phyloP scores from a whole-genome alignment of 345 rosid genomes.

The Citrus australasica region DNA sequence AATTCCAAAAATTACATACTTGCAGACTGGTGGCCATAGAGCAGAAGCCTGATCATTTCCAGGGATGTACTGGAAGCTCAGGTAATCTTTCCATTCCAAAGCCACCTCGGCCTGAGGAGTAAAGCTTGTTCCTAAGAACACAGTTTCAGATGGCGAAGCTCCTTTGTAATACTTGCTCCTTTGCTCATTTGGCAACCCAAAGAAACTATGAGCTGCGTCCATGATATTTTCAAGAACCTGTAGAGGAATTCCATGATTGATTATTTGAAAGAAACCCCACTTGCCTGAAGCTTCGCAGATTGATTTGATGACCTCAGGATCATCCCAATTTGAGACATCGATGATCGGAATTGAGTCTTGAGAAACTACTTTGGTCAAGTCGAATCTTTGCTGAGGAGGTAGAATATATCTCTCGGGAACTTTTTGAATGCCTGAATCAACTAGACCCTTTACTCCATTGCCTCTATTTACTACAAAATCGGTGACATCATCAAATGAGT shows the following conservation, averaged over 20 bases:
- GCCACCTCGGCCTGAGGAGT: slow-evolving; percentile 14
- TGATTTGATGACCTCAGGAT: slow-evolving; percentile 6
- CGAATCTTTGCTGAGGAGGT: slow-evolving; percentile 10
- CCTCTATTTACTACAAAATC: slow-evolving; percentile 24
- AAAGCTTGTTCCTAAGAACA: slow-evolving; percentile 19
- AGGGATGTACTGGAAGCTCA: slow-evolving; percentile 9
- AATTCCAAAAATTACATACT: neutral
- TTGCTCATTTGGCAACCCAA: slow-evolving; percentile 16
- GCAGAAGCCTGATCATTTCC: slow-evolving; percentile 8
- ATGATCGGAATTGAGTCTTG: slow-evolving; percentile 10
- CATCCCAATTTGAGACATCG: slow-evolving; percentile 15
- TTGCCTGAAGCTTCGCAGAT: slow-evolving; percentile 20
- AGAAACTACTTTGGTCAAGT: neutral
- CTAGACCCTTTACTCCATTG: slow-evolving; percentile 27
- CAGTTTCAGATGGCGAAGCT: slow-evolving; percentile 6
- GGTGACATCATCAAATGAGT: neutral
- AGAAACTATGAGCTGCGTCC: slow-evolving; percentile 23
- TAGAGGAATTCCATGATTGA: slow-evolving; percentile 29
- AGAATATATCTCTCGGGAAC: slow-evolving; percentile 20
- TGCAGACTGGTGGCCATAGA: slow-evolving; percentile 27
- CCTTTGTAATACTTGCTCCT: slow-evolving; percentile 19
- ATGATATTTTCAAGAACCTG: slow-evolving; percentile 11
- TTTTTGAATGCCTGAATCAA: slow-evolving; percentile 13
- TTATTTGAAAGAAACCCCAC: slow-evolving; percentile 31
- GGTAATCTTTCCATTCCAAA: slow-evolving; percentile 26